Evolutionary conservation across 768 basidiomycete genomes (phyloP).

Genomic region (Podaxis sp.): DNA sequence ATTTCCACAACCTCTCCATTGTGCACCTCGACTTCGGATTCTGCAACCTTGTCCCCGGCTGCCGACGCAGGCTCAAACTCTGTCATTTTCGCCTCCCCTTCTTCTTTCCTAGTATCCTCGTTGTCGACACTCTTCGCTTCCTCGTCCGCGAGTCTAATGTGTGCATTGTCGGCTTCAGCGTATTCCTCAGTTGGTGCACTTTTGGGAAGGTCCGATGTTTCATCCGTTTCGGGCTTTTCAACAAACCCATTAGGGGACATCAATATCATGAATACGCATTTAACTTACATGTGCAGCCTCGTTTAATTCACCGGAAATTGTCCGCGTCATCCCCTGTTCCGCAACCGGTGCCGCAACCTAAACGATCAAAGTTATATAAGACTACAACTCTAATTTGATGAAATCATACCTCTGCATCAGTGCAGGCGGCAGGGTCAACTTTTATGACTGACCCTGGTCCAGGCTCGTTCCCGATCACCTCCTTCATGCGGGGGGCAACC

Average conservation of each 20-base stretch:
- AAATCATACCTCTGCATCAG: not conserved
- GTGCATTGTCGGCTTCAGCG: not conserved
- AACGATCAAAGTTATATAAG: not conserved
- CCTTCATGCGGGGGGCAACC: not conserved
- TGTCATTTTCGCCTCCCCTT: not conserved
- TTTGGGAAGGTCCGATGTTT: not conserved
- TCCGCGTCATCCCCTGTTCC: constrained; percentile 2
- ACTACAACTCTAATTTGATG: not conserved
- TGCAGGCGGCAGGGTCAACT: not conserved
- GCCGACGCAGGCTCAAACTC: not conserved
- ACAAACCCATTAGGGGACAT: not conserved
- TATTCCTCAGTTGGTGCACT: not conserved
- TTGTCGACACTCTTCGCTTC: not conserved
- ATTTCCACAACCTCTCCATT: not conserved
- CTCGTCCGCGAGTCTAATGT: not conserved
- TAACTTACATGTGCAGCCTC: not conserved
- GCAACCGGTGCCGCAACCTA: constrained; percentile 5
- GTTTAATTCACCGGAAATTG: constrained; percentile 1
- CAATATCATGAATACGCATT: not conserved
- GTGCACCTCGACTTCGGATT: not conserved
- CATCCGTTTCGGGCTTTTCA: not conserved
- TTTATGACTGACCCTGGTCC: constrained; percentile 3
- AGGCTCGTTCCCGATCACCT: not conserved
- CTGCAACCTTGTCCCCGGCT: not conserved
- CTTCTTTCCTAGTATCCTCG: not conserved